phyloP scores from a whole-genome alignment of 2,329 filamentous ascomycete species.

The Ceratocystis lukuohia region DNA sequence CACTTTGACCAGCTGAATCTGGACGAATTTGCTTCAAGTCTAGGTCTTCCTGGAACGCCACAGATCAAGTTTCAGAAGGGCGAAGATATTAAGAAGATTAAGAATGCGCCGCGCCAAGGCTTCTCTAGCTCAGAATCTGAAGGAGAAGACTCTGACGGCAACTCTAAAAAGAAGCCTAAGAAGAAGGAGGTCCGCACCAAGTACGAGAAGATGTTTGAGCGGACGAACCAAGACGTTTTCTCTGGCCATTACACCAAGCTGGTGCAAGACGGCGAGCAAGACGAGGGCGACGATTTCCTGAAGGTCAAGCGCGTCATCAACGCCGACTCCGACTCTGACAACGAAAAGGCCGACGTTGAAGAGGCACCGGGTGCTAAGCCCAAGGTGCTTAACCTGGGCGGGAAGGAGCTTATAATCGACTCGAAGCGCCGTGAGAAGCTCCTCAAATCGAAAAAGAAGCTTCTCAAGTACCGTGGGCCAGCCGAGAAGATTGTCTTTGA shows the following conservation, averaged over 20 bases:
- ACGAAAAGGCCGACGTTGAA: conserved; percentile 28
- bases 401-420: conserved; percentile 69
- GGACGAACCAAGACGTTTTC: conserved; percentile 87
- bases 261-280: conserved; percentile 43
- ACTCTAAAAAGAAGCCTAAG: conserved; percentile 40
- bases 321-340: conserved; percentile 34
- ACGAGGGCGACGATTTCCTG: conserved; percentile 69
- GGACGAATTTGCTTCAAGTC: conserved; percentile 69
- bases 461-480: conserved; percentile 79
- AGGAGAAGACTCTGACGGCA: conserved; percentile 38
- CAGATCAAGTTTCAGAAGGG: conserved; percentile 89
- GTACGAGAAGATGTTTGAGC: conserved; percentile 95
- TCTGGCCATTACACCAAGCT: conserved; percentile 89
- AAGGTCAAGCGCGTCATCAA: conserved; percentile 78
- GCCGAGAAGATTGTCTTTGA: conserved; percentile 81
- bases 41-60: conserved; percentile 82
- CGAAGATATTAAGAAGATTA: conserved; percentile 71
- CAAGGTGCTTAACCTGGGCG: conserved; percentile 54
- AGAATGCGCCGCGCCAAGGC: conserved; percentile 65
- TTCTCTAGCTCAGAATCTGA: conserved; percentile 46
- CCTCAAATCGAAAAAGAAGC: conserved; percentile 87
- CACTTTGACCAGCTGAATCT: conserved; percentile 69
- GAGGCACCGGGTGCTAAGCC: conserved; percentile 30
- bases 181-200: conserved; percentile 74
- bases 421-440: conserved; percentile 92